Conservation (phyloP, 23 red algal genomes). For the Gracilariopsis chorda region DNA sequence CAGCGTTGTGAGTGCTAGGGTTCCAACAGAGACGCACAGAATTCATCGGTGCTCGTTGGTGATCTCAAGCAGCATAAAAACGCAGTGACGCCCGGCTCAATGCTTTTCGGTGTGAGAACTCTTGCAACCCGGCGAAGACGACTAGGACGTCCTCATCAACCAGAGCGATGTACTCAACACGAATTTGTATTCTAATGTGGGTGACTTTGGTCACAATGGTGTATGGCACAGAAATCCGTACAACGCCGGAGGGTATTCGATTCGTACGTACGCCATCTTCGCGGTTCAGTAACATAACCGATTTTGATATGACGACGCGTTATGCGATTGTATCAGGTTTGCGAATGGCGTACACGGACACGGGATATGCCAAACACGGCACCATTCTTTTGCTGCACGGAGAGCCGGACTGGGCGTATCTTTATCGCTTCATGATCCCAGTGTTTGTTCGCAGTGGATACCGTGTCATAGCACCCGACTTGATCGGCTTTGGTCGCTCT, state of each 20-base stretch:
- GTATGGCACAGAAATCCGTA: slow-evolving; percentile 16
- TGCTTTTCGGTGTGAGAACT: too few relatives aligned
- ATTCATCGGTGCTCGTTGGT: too few relatives aligned
- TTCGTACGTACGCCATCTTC: not conserved
- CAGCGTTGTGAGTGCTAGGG: too few relatives aligned
- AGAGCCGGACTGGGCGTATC: slow-evolving; percentile 2
- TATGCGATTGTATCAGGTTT: not conserved
- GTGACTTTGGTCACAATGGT: too few relatives aligned
- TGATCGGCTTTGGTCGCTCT: not conserved
- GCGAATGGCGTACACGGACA: slow-evolving; percentile 6
- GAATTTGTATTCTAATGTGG: too few relatives aligned
- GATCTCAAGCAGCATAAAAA: too few relatives aligned
- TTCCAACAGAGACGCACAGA: too few relatives aligned
- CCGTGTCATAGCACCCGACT: not conserved
- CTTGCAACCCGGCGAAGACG: too few relatives aligned
- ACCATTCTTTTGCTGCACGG: slow-evolving; percentile 17
- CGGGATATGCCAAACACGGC: not conserved
- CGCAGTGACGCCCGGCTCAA: too few relatives aligned
- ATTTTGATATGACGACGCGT: not conserved
- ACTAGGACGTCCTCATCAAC: too few relatives aligned
- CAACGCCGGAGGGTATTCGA: not conserved
- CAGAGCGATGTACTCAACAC: too few relatives aligned
- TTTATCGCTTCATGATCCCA: slow-evolving; percentile 1
- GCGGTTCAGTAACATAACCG: not conserved
- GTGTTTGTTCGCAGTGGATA: not conserved